A percentile compares a stretch with the other conserved stretches of the same genome.
Evolutionary conservation across 2,329 filamentous ascomycete species (phyloP).

Genomic region (Huntiella moniliformis): DNA sequence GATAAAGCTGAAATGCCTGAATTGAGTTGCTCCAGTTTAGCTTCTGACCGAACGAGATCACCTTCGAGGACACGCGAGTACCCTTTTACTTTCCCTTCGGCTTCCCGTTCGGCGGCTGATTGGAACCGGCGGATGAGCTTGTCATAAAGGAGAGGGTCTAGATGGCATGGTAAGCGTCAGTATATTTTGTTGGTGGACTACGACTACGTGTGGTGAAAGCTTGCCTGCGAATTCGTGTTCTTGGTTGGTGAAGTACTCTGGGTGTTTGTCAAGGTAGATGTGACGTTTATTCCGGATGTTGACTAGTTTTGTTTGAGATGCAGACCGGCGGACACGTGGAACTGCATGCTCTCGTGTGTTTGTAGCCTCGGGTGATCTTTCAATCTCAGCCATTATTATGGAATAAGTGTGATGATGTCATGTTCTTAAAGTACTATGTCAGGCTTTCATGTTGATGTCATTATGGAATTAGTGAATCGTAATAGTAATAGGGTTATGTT

Average conservation of each 20-base stretch:
- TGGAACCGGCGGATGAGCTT: constrained; percentile 61
- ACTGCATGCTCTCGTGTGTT: background rate
- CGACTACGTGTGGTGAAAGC: constrained; percentile 10
- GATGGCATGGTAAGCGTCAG: background rate
- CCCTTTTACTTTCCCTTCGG: constrained; percentile 53
- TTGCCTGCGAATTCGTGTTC: constrained; percentile 38
- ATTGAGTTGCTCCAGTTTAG: constrained; percentile 36
- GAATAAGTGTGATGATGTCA: background rate
- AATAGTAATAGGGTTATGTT: background rate
- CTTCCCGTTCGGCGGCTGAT: constrained; percentile 50
- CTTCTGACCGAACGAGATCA: constrained; percentile 58
- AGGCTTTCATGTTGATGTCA: background rate
- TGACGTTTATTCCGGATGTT: constrained; percentile 57
- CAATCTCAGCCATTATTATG: background rate
- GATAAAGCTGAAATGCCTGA: background rate
- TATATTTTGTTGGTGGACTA: background rate
- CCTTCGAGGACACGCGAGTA: constrained; percentile 65
- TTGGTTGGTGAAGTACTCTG: constrained; percentile 45
- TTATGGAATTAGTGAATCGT: background rate
- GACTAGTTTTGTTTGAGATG: constrained; percentile 27
- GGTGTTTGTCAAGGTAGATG: constrained; percentile 54
- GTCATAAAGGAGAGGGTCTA: constrained; percentile 68
- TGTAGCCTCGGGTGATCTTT: background rate
- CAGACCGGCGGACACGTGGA: constrained; percentile 19
- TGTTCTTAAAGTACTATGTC: background rate